Base-by-base conservation (phyloP, 2,329 filamentous ascomycete species). In the Nannizziopsis arthrosporioides region DNA sequence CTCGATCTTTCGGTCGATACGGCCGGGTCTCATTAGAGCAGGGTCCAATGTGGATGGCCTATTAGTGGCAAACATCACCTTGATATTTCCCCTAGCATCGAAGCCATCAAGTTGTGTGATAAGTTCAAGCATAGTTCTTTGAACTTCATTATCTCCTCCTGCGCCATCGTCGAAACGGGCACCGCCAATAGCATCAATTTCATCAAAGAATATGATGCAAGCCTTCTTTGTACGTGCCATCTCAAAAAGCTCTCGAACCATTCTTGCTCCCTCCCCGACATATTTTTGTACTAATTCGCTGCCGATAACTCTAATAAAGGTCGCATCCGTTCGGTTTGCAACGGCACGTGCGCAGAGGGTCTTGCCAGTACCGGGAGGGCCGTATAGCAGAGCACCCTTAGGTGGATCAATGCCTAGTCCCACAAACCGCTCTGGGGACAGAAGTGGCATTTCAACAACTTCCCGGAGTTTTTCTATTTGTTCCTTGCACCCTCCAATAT, bases 221-320 rank as follows among this genome's bases (percentile, higher is more conserved):
- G 92, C 92, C 72, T 98, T 98, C 78, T 98, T 98, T 49, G 92
- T 96, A 59, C 92, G 82, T 8, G 92, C 92, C 92, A 98, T 98
- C 72, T 98, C 92, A 67, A 98, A 98, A 2, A 98, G 78, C 72
- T 98, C 92, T 60, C 92, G 82, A 15, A 98, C 92, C 92, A 98
- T 98, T 60, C 93, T 81, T 4, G 93, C 92, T 64, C 92, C 92
- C 68, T 98, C 92, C 64, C 92, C 92, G 14, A 98, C 92, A 64
- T 98, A 98, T 72, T 98, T 98, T 70, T 98, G 92, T 7, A 98
- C 92, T 61, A 98, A 73, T 68, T 98, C 92, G 59, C 87, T 94
- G 56, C 92, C 92, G 65, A 98, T 98, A 62, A 98, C 92, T 65
- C 92, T 82, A 66, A 98, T 98, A 67, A 98, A 98, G 14, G 92